Conservation (phyloP, 345 rosid species). For the Erysimum cheiranthoides region DNA sequence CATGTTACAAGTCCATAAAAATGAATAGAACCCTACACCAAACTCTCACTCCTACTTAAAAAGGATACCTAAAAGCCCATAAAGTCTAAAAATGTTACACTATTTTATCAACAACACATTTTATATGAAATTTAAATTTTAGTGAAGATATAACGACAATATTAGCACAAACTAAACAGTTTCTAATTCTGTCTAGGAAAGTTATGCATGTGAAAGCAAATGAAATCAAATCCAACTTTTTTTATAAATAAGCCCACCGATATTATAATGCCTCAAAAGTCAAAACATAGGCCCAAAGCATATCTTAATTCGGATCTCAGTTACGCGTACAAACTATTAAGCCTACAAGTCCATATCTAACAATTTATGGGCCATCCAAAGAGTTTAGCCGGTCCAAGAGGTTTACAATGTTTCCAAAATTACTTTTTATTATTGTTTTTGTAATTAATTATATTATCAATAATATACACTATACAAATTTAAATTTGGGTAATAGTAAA, state of each 20-base stretch:
- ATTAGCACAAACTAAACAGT: not conserved
- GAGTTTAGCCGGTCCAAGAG: not conserved
- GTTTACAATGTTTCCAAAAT: not conserved
- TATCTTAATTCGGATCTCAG: not conserved
- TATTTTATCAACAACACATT: not conserved
- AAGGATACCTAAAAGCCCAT: not conserved
- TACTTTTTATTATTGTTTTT: too few species aligned
- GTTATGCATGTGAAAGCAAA: too few species aligned
- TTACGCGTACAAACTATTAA: not conserved
- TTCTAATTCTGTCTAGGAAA: not conserved
- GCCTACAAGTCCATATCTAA: constrained; percentile 2
- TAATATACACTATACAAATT: too few species aligned
- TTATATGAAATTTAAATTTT: too few species aligned
- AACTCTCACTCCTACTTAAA: not conserved
- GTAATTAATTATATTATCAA: too few species aligned
- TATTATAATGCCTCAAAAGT: not conserved
- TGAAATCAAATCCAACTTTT: too few species aligned
- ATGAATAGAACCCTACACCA: not conserved
- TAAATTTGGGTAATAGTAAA: too few species aligned
- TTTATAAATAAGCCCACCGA: not conserved
- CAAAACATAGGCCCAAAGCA: constrained; percentile 3
- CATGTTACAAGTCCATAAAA: too few species aligned
- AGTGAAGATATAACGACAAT: not conserved
- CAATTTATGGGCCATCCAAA: constrained; percentile 4
- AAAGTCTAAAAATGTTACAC: too few species aligned